These are phyloP conservation scores for Spathaspora sp. DNA, from an alignment of 805 yeast species.

Conservation along the genomic window DNA sequence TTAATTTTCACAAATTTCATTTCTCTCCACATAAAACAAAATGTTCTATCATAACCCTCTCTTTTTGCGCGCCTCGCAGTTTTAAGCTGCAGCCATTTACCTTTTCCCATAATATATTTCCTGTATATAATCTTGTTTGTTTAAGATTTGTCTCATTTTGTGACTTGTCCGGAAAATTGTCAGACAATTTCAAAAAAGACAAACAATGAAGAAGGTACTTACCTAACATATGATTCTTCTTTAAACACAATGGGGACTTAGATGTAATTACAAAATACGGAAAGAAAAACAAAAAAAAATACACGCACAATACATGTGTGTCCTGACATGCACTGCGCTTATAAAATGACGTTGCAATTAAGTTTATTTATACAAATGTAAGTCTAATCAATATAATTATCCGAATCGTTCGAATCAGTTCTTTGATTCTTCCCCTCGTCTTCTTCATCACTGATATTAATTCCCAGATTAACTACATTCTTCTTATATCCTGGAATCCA, in stretches of 20 bases:
- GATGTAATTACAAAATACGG: neutral
- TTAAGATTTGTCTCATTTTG: neutral
- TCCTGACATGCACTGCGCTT: neutral
- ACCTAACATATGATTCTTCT: neutral
- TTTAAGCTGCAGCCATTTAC: neutral
- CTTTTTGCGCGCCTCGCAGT: neutral
- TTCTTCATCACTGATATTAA: conserved; percentile 4
- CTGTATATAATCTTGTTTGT: neutral
- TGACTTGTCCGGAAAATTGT: neutral
- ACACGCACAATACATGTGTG: neutral
- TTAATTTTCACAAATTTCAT: neutral
- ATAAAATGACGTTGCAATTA: too few species aligned
- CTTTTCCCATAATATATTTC: neutral
- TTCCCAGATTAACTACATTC: neutral
- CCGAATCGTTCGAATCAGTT: neutral
- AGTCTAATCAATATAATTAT: neutral
- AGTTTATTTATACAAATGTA: neutral
- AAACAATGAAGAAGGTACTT: neutral
- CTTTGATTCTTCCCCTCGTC: neutral
- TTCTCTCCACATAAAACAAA: neutral
- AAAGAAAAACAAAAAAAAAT: neutral
- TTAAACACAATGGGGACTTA: neutral
- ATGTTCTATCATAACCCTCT: neutral
- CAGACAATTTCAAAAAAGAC: too few species aligned
- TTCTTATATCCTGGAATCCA: conserved; percentile 8